These are phyloP conservation scores for Xylogone sp. DNA, from an alignment of 2,329 filamentous ascomycete species.

Conservation along the genomic window DNA sequence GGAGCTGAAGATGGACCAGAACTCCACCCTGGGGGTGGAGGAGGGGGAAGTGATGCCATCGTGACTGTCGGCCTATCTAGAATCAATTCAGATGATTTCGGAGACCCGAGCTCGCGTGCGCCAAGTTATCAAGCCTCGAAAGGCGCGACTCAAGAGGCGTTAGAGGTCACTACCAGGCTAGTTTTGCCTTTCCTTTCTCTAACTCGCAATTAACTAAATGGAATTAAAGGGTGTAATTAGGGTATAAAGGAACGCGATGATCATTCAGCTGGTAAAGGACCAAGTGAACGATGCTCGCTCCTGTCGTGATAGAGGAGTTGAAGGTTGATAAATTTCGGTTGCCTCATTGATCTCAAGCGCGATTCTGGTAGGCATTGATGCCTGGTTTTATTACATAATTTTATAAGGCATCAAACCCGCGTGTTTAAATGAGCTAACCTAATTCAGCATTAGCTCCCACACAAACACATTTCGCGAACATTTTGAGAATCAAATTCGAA, in stretches of 20 bases:
- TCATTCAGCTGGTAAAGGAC: background rate
- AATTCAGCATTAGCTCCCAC: slow-evolving; percentile 28
- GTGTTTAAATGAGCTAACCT: slow-evolving; percentile 5
- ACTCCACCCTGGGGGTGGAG: slow-evolving; percentile 66
- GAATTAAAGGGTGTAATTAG: background rate
- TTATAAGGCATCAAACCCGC: background rate
- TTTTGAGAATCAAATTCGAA: slow-evolving; percentile 2
- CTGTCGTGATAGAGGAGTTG: slow-evolving; percentile 12
- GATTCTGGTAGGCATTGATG: slow-evolving; percentile 1
- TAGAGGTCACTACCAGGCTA: background rate
- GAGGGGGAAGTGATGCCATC: slow-evolving; percentile 59
- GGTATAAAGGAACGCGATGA: background rate
- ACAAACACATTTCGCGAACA: slow-evolving; percentile 26
- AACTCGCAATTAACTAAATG: background rate
- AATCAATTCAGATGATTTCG: slow-evolving; percentile 9
- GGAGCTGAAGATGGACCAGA: slow-evolving; percentile 48
- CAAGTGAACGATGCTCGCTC: slow-evolving; percentile 11
- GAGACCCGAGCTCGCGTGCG: background rate
- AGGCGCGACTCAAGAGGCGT: background rate
- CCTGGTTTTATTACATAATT: too few relatives aligned
- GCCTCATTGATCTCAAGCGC: slow-evolving; percentile 1
- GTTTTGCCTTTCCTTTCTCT: background rate
- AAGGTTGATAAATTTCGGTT: background rate
- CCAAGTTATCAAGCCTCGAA: background rate
- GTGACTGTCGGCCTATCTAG: slow-evolving; percentile 19